Conservation (phyloP, 2,329 filamentous ascomycete species). For the Diaporthe destruens region DNA sequence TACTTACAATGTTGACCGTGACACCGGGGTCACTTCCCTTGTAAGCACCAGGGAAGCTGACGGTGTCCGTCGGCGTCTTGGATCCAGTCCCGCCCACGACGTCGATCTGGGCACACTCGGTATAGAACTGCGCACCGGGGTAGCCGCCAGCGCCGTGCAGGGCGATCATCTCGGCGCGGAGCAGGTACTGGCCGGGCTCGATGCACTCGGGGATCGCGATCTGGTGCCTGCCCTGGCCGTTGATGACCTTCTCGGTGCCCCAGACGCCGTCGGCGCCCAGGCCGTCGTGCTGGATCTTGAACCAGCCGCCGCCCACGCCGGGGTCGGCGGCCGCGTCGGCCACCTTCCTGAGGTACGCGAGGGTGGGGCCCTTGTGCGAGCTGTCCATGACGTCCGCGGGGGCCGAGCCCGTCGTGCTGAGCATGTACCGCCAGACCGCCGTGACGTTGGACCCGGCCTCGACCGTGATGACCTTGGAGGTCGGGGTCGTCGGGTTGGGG, state of each 20-base stretch:
- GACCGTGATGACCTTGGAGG: conserved; percentile 64
- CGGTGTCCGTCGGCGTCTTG: conserved; percentile 24
- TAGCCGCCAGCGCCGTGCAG: conserved; percentile 47
- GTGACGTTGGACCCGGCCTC: conserved; percentile 62
- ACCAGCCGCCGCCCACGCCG: conserved; percentile 58
- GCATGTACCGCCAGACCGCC: conserved; percentile 69
- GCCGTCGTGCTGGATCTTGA: conserved; percentile 60
- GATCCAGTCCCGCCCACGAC: conserved; percentile 45
- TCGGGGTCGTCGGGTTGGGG: conserved; percentile 66
- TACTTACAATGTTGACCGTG: conserved; percentile 49
- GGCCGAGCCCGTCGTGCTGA: conserved; percentile 54
- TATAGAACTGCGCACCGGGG: conserved; percentile 49
- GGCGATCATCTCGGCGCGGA: conserved; percentile 49
- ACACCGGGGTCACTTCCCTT: conserved; percentile 56
- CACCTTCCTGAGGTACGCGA: conserved; percentile 69
- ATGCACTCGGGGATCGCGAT: conserved; percentile 49
- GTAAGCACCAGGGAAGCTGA: conserved; percentile 34
- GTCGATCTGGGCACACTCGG: conserved; percentile 47
- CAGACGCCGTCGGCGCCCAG: conserved; percentile 55
- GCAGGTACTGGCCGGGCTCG: conserved; percentile 49
- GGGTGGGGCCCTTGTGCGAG: conserved; percentile 65
- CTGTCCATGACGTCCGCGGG: conserved; percentile 66
- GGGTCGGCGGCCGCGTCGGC: conserved; percentile 57
- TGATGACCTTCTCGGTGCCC: conserved; percentile 59
- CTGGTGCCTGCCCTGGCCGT: conserved; percentile 55